Base-by-base conservation (phyloP, 257 asterid genomes). In the Solanum microdontum region DNA sequence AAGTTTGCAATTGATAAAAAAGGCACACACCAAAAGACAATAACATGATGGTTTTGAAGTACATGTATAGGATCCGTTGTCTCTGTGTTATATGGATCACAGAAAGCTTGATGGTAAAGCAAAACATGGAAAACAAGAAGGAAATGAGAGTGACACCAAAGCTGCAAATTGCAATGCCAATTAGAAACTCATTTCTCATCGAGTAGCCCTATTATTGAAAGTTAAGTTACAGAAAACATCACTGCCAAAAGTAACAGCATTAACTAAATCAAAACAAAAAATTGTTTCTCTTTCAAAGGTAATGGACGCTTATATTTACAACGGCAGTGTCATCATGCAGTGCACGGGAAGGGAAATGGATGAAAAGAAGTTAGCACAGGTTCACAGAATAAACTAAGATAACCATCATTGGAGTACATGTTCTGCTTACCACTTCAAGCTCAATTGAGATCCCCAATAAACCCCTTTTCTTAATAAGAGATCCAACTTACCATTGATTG, bases 401-500 rank as follows among this genome's bases (percentile, higher is more conserved):
- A 70, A 73, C 3, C 82, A 43, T 28, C 64, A 43, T 28, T 17
- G 85, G 30, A 48, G 19, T 30, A 34, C 43, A 75, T 83, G 32
- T 11, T 55, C 58, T 58, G 48, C 39, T 8, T 33, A 23, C 21
- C 87, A 34, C 69, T 66, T 58, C 84, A 40, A 86, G 84, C 60
- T 14, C 64, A 75, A 66, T 28, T 10, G 76, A 34, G 72, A 43
- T 39, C 72, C 40, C 51, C 85, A 9, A 88, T 32, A 82, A 28
- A 82, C 69, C 43, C 69, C 28, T 48, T 48, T 48, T 19, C 69
- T 82, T 82, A 48, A 82, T 48, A 48, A 82, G 85, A 17, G 43
- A 82, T 82, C 69, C 43, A 5, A 28, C 90, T 91, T 91, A 95
- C 99, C 98, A 95, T 91, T 68, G 98, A 93, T 91, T 97, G 99